Conservation (phyloP, 495 filamentous ascomycete genomes). For the Echria macrotheca region DNA sequence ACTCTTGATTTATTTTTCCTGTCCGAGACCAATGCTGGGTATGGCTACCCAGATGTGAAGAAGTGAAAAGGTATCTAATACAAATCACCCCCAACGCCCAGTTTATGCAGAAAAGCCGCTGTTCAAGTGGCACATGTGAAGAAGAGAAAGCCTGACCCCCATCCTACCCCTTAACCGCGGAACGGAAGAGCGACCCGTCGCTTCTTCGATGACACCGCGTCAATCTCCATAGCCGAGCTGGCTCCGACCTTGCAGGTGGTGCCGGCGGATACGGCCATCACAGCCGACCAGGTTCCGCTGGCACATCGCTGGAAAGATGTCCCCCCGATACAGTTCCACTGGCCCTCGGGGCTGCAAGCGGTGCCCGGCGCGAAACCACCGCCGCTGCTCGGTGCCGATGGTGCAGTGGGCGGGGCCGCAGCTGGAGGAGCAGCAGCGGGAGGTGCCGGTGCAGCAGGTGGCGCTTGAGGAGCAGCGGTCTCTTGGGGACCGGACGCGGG, state of each 20-base stretch:
- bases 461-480: background rate
- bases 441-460: background rate
- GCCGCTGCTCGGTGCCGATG: constrained; percentile 17
- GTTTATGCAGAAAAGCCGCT: background rate
- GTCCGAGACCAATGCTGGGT: too few species aligned
- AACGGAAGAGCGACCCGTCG: constrained; percentile 22
- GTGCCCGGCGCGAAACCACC: constrained; percentile 23
- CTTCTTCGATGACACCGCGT: constrained; percentile 11
- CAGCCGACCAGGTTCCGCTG: constrained; percentile 36
- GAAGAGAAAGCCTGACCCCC: background rate
- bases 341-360: constrained; percentile 37
- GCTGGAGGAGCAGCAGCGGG: constrained; percentile 10
- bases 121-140: background rate
- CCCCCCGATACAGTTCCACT: constrained; percentile 41
- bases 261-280: constrained; percentile 33
- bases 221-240: constrained; percentile 3
- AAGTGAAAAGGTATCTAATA: background rate
- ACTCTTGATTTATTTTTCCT: too few species aligned
- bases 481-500: background rate
- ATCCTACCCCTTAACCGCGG: constrained; percentile 18
- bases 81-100: background rate
- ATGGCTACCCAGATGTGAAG: too few species aligned
- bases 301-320: constrained; percentile 41
- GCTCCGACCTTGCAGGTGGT: constrained; percentile 33
- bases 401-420: too few species aligned